These are phyloP conservation scores for Aspergillus chevalieri DNA, from an alignment of 2,329 filamentous ascomycete species.

Conservation along the genomic window DNA sequence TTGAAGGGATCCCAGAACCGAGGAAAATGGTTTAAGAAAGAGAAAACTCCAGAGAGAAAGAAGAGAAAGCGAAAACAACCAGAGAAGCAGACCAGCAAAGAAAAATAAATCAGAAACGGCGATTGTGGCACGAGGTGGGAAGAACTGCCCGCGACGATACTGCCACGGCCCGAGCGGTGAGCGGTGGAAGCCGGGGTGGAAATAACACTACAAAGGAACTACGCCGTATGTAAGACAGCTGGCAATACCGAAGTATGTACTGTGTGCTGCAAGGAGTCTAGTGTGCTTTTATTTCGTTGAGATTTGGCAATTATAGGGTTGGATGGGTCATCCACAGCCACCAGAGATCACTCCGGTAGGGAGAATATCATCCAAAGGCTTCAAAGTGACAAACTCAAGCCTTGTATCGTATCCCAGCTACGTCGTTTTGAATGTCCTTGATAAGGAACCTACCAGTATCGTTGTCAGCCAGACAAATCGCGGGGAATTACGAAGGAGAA, in stretches of 20 bases:
- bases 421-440: conserved; percentile 76
- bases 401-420: conserved; percentile 67
- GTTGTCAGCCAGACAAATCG: conserved; percentile 19
- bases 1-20: conserved; percentile 10
- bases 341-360: not conserved
- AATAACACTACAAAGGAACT: not conserved
- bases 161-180: conserved; percentile 17
- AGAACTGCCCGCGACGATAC: conserved; percentile 2
- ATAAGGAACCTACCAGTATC: conserved; percentile 64
- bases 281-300: not conserved
- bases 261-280: not conserved
- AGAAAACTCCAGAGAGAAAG: conserved; percentile 4
- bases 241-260: not conserved
- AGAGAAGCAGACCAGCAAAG: conserved; percentile 7
- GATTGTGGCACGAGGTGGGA: conserved; percentile 1
- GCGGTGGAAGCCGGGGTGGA: not conserved
- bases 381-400: conserved; percentile 37
- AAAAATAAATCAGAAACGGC: conserved; percentile 1
- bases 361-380: conserved; percentile 1
- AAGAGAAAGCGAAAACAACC: conserved; percentile 8
- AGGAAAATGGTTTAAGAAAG: not conserved
- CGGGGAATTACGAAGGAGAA: not conserved
- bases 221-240: not conserved
- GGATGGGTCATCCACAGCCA: not conserved
- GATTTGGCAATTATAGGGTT: not conserved